Evolutionary conservation across 2,329 filamentous ascomycete species (phyloP).

Genomic region (Neocatenulostroma microsporum): DNA sequence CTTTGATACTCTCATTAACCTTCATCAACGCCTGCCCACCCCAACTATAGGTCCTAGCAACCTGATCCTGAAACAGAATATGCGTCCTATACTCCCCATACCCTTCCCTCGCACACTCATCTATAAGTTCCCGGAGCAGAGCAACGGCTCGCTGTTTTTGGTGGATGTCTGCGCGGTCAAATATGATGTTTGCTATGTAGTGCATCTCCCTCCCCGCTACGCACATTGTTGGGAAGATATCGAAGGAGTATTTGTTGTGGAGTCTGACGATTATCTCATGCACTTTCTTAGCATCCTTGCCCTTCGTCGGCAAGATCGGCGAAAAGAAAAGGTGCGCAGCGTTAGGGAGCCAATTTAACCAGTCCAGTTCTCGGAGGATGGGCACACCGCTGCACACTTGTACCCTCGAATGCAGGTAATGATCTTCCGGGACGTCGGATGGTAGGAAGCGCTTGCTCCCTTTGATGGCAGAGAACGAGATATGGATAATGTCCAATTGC

Average conservation of each 20-base stretch:
- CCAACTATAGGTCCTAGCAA: slow-evolving; percentile 39
- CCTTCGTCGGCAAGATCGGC: slow-evolving; percentile 45
- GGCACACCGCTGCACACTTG: slow-evolving; percentile 3
- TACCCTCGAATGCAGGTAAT: slow-evolving; percentile 5
- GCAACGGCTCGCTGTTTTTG: slow-evolving; percentile 2
- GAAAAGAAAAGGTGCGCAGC: slow-evolving; percentile 47
- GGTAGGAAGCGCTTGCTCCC: slow-evolving; percentile 28
- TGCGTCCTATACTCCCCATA: slow-evolving; percentile 42
- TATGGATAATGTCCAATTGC: slow-evolving; percentile 35
- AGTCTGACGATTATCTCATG: slow-evolving; percentile 33
- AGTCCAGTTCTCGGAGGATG: slow-evolving; percentile 29
- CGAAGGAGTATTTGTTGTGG: slow-evolving; percentile 39
- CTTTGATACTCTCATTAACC: slow-evolving; percentile 41
- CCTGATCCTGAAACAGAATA: slow-evolving; percentile 40
- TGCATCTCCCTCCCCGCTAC: slow-evolving; percentile 50
- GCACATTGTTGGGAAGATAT: slow-evolving; percentile 46
- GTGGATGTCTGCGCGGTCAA: slow-evolving; percentile 32
- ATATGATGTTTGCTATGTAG: slow-evolving; percentile 49
- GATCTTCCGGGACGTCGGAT: slow-evolving; percentile 1
- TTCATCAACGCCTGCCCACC: slow-evolving; percentile 36
- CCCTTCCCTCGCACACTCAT: slow-evolving; percentile 35
- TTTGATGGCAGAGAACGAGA: slow-evolving; percentile 35
- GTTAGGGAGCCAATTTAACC: slow-evolving; percentile 47
- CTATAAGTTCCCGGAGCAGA: slow-evolving; percentile 25
- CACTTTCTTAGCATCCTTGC: slow-evolving; percentile 40